Evolutionary conservation across 2,329 filamentous ascomycete genomes (phyloP), one percentile per base, ranked within the genome.

Genomic region (Trichoderma brevicompactum): DNA sequence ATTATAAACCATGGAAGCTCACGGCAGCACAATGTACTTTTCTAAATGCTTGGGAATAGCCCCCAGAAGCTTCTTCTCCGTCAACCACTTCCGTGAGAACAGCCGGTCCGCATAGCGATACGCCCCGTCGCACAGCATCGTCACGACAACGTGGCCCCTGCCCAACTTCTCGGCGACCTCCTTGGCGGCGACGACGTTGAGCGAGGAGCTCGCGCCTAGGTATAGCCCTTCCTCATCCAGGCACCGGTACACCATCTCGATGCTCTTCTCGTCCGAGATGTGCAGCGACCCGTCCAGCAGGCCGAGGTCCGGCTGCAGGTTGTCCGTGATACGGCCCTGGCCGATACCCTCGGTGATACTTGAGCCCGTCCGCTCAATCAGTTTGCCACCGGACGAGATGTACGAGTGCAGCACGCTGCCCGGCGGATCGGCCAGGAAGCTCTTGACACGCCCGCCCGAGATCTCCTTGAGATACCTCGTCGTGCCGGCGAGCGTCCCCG

Each of bases 331-430:
- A 60, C 95, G 90, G 43, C 95, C 95, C 81, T 98, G 95, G 19
- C 95, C 95, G 73, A 99, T 99, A 28, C 95, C 95, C 80, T 99
- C 95, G 2, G 95, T 99, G 79, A 99, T 98, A 74, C 91, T 95
- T 63, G 91, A 89, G 9, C 95, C 95, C 2, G 82, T 81, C 58
- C 95, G 85, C 74, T 97, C 94, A n/a, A 82, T 82, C 63, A 98
- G 82, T 75, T 91, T 90, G 44, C 94, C 94, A 12, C 93, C 93
- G 15, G 90, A 94, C 66, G 87, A 85, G 71, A 99, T 90, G 81
- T 97, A 98, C 67, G 90, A 92, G 81, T 97, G 93, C 73, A 99
- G 85, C 48, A 98, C 94, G 71, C 89, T 94, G 67, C 95, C 95
- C 0, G 95, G 95, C 2, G 95, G 95, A 77, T 99, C 95, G 36